Evolutionary conservation across 306 rosid genomes (phyloP), one percentile per base, ranked within the genome.

Genomic region (Cicer cuneatum): DNA sequence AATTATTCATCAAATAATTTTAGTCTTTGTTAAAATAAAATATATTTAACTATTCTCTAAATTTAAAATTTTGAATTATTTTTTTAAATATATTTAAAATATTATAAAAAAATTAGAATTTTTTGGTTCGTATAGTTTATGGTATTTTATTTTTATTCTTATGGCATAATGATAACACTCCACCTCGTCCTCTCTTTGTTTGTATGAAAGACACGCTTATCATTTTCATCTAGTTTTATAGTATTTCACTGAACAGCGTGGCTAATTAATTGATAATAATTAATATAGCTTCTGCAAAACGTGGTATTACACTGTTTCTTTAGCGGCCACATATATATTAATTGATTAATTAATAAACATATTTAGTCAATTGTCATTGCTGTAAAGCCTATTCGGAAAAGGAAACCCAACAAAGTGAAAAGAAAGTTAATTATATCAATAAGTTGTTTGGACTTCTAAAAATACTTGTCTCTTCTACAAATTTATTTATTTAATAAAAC

Each of bases 241-340:
- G 33, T 2, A 64, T 18, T 52, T 24, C 12, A 41, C 39, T 3
- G 37, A 42, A 54, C 68, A 53, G 7, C 9, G 0, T 41, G 1
- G 24, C 13, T 40, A 24, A 24, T 24, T 40, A 24, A 24, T 24
- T 21, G 5, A 42, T 1, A 41, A 24, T 24, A 12, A 49, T 11
- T 0, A 5, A 10, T 53, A n/a, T 5, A 18, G 2, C 14, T 11
- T 21, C 40, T 66, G 13, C 18, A 49, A 76, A 64, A 77, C 82
- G 72, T 76, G 73, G 37, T 3, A 48, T 71, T 49, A 42, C 21
- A 82, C 85, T 82, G 72, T 82, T 65, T 42, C 54, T 16, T 29
- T 77, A 53, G 39, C 72, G 79, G 85, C 75, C 6, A 70, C 66
- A 16, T 24, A 46, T 6, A 3, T 7, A 14, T 39, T 8, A 53